A percentile compares a stretch with the other conserved stretches of the same genome.
phyloP scores from a whole-genome alignment of 1,284 basidiomycete species.

The Ganoderma sinense region DNA sequence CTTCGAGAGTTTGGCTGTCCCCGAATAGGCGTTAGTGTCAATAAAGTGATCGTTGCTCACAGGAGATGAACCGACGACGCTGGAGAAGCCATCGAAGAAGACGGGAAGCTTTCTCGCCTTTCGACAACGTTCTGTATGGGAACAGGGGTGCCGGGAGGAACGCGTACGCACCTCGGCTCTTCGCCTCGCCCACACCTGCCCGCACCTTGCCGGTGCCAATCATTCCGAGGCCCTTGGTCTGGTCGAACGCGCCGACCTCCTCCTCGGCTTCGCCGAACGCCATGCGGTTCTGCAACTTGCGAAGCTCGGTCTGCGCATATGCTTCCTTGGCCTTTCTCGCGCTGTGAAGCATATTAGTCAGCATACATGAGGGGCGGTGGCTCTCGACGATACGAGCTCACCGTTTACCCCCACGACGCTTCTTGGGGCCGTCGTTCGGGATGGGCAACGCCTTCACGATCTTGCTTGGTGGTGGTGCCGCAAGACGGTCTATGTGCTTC shows the following conservation, averaged over 20 bases:
- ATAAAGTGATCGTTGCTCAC: neutral
- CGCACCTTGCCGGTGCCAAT: slow-evolving; percentile 93
- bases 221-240: slow-evolving; percentile 98
- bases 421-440: slow-evolving; percentile 95
- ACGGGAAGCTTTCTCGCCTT: slow-evolving; percentile 1
- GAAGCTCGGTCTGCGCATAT: slow-evolving; percentile 95
- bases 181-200: slow-evolving; percentile 85
- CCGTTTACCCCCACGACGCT: slow-evolving; percentile 95
- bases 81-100: neutral
- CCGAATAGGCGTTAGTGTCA: slow-evolving; percentile 12
- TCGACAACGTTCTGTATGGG: neutral
- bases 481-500: slow-evolving; percentile 90
- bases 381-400: slow-evolving; percentile 41
- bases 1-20: slow-evolving; percentile 93
- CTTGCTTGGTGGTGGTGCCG: slow-evolving; percentile 95
- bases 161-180: slow-evolving; percentile 77
- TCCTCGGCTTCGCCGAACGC: slow-evolving; percentile 96
- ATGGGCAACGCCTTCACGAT: slow-evolving; percentile 95
- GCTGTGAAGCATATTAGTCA: slow-evolving; percentile 48
- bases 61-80: neutral
- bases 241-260: slow-evolving; percentile 95
- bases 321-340: slow-evolving; percentile 98
- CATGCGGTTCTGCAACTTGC: slow-evolving; percentile 97
- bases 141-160: neutral
- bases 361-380: neutral